Percentiles rank a stretch among this genome's conserved stretches.
Evolutionary conservation across 768 basidiomycete genomes (phyloP).

Genomic region (Gelatoporia subvermispora): DNA sequence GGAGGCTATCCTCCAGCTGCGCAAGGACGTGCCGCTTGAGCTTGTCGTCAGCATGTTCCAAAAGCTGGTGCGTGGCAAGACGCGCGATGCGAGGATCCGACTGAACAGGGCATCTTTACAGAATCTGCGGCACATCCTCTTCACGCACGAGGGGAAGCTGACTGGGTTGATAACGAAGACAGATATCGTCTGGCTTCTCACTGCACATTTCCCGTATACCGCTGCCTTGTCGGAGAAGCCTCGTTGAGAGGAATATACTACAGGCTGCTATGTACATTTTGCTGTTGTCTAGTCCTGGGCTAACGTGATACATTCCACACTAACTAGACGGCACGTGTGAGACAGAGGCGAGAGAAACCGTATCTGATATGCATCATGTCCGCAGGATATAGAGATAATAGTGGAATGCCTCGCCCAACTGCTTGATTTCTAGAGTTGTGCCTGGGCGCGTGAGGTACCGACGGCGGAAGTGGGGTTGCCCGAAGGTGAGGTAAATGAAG

Average conservation of each 20-base stretch:
- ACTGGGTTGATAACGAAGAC: constrained; percentile 66
- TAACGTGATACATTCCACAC: too few species aligned
- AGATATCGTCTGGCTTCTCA: constrained; percentile 58
- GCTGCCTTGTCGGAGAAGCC: constrained; percentile 23
- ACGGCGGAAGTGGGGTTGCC: constrained; percentile 83
- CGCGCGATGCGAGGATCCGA: not conserved
- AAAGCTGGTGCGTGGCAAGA: constrained; percentile 44
- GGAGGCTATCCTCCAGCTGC: constrained; percentile 52
- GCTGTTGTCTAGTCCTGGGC: too few species aligned
- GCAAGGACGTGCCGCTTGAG: constrained; percentile 67
- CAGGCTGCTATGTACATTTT: too few species aligned
- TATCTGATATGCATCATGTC: constrained; percentile 4
- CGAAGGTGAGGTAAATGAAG: constrained; percentile 82
- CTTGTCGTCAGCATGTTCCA: constrained; percentile 72
- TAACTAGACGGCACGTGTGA: too few species aligned
- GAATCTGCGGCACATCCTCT: constrained; percentile 67
- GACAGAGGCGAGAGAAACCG: too few species aligned
- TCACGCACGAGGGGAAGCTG: constrained; percentile 54
- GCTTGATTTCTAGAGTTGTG: constrained; percentile 59
- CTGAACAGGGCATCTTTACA: constrained; percentile 23
- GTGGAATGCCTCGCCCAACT: constrained; percentile 78
- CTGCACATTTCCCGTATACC: constrained; percentile 52
- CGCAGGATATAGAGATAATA: constrained; percentile 74
- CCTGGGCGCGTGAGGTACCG: constrained; percentile 55
- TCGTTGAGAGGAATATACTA: too few species aligned